Conservation (phyloP, 257 asterid species). For the Paraleonurus japonicus region DNA sequence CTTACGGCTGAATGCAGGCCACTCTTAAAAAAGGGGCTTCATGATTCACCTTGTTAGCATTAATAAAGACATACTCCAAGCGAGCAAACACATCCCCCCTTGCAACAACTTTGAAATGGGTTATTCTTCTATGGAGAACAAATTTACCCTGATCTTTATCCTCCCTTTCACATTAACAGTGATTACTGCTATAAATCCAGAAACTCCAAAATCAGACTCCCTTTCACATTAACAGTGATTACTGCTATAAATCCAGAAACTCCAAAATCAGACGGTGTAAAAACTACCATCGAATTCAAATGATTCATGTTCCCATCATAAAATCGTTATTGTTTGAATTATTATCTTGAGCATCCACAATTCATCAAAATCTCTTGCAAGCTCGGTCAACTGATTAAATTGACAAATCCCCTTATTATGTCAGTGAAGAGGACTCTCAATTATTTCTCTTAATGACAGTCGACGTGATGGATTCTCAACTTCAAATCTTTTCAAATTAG, state of each 20-base stretch:
- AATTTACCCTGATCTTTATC: not conserved
- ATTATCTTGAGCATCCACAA: slow-evolving; percentile 3
- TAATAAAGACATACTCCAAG: not conserved
- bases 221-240: not conserved
- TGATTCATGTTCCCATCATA: not conserved
- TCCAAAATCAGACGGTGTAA: not conserved
- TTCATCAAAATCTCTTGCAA: not conserved
- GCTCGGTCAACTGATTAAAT: not conserved
- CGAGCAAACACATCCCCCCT: slow-evolving; percentile 7
- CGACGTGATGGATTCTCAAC: not conserved
- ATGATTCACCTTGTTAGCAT: not conserved
- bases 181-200: not conserved
- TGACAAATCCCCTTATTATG: not conserved
- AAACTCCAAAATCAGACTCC: too few species aligned
- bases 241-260: not conserved
- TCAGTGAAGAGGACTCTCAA: not conserved
- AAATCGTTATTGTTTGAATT: not conserved
- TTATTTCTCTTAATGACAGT: not conserved
- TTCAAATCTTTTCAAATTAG: not conserved
- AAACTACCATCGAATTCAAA: not conserved
- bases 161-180: slow-evolving; percentile 4
- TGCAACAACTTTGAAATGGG: not conserved
- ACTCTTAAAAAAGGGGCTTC: not conserved
- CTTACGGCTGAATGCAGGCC: not conserved
- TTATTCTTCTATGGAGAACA: not conserved